Evolutionary conservation across 1,139 yeast species (phyloP).

Genomic region (Lodderomyces beijingensis): DNA sequence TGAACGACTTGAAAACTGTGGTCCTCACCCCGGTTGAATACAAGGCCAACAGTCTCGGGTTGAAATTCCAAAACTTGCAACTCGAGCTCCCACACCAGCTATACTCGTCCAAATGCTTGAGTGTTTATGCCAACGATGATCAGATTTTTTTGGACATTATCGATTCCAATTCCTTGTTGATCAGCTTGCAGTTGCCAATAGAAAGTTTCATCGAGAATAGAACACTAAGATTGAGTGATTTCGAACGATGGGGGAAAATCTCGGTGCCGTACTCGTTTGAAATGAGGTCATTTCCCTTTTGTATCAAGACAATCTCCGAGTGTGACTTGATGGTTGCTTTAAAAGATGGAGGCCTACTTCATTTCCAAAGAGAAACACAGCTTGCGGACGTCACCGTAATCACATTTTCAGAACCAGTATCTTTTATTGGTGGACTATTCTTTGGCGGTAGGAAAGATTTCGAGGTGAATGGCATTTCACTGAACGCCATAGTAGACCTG

Average conservation of each 20-base stretch:
- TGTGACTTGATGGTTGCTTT: conserved; percentile 50
- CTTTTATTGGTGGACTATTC: conserved; percentile 35
- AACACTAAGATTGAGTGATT: conserved; percentile 23
- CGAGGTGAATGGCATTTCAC: conserved; percentile 26
- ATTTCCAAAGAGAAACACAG: conserved; percentile 36
- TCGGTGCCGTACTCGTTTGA: conserved; percentile 76
- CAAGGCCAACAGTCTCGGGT: conserved; percentile 19
- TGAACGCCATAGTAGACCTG: conserved; percentile 31
- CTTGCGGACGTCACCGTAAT: conserved; percentile 44
- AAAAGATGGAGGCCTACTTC: conserved; percentile 67
- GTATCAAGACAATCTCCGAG: conserved; percentile 43
- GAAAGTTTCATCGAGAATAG: conserved; percentile 25
- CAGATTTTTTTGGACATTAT: conserved; percentile 23
- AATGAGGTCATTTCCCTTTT: conserved; percentile 54
- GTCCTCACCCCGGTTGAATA: conserved; percentile 27
- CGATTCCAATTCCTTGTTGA: conserved; percentile 29
- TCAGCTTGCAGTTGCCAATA: conserved; percentile 27
- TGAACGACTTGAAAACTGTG: conserved; percentile 29
- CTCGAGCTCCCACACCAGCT: conserved; percentile 34
- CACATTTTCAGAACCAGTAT: conserved; percentile 50
- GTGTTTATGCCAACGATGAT: conserved; percentile 17
- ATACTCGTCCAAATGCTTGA: conserved; percentile 21
- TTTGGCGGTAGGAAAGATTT: conserved; percentile 13
- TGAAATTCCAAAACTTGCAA: conserved; percentile 25
- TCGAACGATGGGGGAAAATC: conserved; percentile 55